Evolutionary conservation across 768 basidiomycete species (phyloP).

Genomic region (Suillus placidus): DNA sequence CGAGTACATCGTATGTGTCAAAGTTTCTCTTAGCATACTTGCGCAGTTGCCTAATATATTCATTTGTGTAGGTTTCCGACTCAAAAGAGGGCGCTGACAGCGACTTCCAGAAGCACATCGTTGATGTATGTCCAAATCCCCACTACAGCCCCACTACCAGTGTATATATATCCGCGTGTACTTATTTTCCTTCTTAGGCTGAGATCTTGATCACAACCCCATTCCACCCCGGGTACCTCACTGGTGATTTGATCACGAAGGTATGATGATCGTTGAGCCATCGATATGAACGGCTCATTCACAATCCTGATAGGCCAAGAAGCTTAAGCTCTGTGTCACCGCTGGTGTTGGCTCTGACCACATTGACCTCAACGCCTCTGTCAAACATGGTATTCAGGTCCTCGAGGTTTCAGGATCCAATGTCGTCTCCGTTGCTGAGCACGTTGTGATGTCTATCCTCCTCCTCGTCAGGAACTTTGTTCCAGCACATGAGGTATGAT

Average conservation of each 20-base stretch:
- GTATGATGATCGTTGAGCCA: constrained; percentile 32
- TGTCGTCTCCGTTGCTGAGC: constrained; percentile 90
- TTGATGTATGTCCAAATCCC: constrained; percentile 55
- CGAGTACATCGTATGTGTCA: constrained; percentile 61
- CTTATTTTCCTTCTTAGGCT: constrained; percentile 45
- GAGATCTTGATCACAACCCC: constrained; percentile 84
- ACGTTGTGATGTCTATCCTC: constrained; percentile 89
- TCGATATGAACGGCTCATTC: constrained; percentile 6
- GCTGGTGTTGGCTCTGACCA: constrained; percentile 92
- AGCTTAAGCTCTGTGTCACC: constrained; percentile 87
- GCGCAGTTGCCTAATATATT: constrained; percentile 13
- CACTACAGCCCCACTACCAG: neutral
- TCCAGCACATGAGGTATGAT: constrained; percentile 76
- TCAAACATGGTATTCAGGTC: constrained; percentile 77
- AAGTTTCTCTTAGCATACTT: neutral
- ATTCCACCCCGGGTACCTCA: constrained; percentile 87
- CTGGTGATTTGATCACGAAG: constrained; percentile 70
- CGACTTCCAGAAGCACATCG: constrained; percentile 81
- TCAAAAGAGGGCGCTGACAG: constrained; percentile 84
- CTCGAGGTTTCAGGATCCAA: constrained; percentile 89
- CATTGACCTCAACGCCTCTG: constrained; percentile 87
- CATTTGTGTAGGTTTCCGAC: constrained; percentile 59
- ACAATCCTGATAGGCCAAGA: constrained; percentile 61
- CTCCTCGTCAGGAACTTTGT: constrained; percentile 89
- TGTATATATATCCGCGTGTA: constrained; percentile 15